Base-by-base conservation (phyloP, 805 yeast species). In the Candida berthetii region DNA sequence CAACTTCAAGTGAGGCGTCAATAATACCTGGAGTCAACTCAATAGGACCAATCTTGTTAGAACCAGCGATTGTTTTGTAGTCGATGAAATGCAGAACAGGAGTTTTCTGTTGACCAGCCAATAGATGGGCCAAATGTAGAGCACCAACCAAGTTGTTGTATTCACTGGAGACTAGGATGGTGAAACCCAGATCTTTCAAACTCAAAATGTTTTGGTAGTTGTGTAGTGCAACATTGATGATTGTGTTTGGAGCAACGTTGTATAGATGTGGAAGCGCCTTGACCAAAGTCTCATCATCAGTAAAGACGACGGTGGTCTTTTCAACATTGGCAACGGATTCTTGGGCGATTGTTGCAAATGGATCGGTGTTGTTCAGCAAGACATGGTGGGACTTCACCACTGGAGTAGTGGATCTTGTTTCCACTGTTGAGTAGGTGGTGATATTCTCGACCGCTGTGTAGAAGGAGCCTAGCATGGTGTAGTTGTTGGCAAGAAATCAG, bases 51-150 rank as follows among this genome's bases (percentile, higher is more conserved):
- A 48, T 39, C 16, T 44, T 37, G 29, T 59, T 52, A 14, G 45
- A 50, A 20, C 41, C 36, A 13, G 45, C 36, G 8, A 36, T 44
- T 11, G 52, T 42, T 20, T 39, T 38, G 38, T 67, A 65, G 24
- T 65, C 57, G 56, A 74, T 82, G 58, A 89, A 85, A 63, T 89
- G 96, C 45, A 89, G 69, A 4, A 85, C 87, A 1, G 93, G 76
- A 38, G 65, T 68, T 6, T 61, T 47, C 28, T 72, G 59, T 42
- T 64, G 64, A 29, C 67, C 59, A 7, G 90, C 75, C 32, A 81
- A 60, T 36, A 77, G 63, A 50, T 78, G 75, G 2, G 95, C 77
- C 20, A 80, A 73, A 36, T 76, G 61, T 6, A 85, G 69, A 46
- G 76, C 69, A 39, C 71, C 71, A 36, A 68, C 61, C 9, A 82